Evolutionary conservation across 345 rosid genomes (phyloP).

Genomic region (Syzygium oleosum): DNA sequence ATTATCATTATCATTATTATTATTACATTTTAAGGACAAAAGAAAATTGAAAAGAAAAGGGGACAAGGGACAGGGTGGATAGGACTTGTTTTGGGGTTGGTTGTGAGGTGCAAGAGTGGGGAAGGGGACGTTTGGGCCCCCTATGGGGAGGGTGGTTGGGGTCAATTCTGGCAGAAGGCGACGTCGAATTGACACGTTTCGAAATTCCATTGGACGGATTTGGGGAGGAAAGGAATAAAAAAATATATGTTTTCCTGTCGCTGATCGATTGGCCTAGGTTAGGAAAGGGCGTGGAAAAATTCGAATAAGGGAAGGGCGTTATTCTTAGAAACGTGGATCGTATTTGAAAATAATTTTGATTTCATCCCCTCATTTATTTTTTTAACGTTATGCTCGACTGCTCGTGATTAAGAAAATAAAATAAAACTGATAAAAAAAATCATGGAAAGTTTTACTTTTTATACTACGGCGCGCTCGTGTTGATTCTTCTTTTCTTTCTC

Average conservation of each 20-base stretch:
- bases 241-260: not conserved
- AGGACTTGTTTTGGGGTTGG: not conserved
- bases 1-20: not conserved
- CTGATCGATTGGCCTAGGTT: not conserved
- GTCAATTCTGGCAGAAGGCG: not conserved
- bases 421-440: not conserved
- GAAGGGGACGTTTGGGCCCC: not conserved
- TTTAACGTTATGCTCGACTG: not conserved
- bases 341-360: not conserved
- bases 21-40: not conserved
- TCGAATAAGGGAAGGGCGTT: not conserved
- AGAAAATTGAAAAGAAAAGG: not conserved
- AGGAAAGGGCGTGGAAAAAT: not conserved
- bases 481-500: no score
- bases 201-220: not conserved
- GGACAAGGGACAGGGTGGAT: not conserved
- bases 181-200: not conserved
- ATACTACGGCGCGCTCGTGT: accelerated
- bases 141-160: not conserved
- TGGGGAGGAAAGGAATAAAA: not conserved
- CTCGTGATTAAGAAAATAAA: not conserved
- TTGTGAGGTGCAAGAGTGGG: not conserved
- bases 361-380: not conserved
- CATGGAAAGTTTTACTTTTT: not conserved
- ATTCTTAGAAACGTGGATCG: not conserved